Conservation (phyloP, 192 early-diverging fungal species). For the Backusella psychrophila region DNA sequence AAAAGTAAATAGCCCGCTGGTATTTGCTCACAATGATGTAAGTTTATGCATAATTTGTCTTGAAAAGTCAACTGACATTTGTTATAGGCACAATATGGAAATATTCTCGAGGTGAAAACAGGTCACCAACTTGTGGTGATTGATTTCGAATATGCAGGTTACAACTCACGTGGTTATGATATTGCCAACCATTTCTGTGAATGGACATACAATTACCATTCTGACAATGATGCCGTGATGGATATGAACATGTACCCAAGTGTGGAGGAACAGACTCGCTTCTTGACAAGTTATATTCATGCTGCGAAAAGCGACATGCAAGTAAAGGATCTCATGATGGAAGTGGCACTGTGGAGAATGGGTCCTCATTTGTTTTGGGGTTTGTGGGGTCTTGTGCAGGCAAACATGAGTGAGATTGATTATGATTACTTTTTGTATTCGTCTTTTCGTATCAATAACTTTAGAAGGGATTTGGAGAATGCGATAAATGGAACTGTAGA, state of each 20-base stretch:
- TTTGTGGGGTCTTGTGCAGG: slow-evolving; percentile 76
- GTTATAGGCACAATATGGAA: slow-evolving; percentile 76
- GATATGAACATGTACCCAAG: slow-evolving; percentile 53
- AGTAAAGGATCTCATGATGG: slow-evolving; percentile 36
- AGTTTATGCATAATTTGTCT: slow-evolving; percentile 5
- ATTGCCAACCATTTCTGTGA: slow-evolving; percentile 86
- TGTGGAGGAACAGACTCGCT: slow-evolving; percentile 48
- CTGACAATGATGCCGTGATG: slow-evolving; percentile 40
- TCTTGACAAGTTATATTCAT: slow-evolving; percentile 61
- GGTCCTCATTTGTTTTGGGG: slow-evolving; percentile 73
- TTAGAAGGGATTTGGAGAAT: slow-evolving; percentile 31
- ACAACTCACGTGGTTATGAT: slow-evolving; percentile 75
- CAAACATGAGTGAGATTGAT: slow-evolving; percentile 69
- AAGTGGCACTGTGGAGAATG: slow-evolving; percentile 41
- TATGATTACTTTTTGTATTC: slow-evolving; percentile 75
- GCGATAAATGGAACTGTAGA: background rate
- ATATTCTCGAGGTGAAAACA: slow-evolving; percentile 64
- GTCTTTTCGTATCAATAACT: slow-evolving; percentile 46
- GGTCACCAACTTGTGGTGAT: slow-evolving; percentile 65
- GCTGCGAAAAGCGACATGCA: background rate
- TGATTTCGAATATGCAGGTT: slow-evolving; percentile 81
- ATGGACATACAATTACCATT: slow-evolving; percentile 80
- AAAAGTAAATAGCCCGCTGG: slow-evolving; percentile 55
- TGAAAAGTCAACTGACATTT: background rate
- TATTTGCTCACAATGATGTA: slow-evolving; percentile 87